A percentile compares a stretch with the other conserved stretches of the same genome.
Conservation (phyloP, 2,329 filamentous ascomycete genomes). For the Endothia cerciana region DNA sequence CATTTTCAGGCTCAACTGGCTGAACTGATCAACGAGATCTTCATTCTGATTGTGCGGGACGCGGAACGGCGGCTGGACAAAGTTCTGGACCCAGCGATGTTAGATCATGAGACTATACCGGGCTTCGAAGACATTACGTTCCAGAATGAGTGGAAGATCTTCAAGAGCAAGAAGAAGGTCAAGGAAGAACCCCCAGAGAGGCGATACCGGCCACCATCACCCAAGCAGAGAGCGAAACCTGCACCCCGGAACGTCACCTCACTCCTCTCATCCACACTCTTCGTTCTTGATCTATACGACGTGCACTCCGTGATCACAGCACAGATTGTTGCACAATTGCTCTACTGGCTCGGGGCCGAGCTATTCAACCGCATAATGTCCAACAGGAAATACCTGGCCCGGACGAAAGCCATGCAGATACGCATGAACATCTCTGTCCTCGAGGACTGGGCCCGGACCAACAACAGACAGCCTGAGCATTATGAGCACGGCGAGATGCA, state of each 20-base stretch:
- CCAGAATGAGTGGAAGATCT: slow-evolving; percentile 98
- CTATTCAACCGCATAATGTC: slow-evolving; percentile 98
- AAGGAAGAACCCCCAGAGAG: slow-evolving; percentile 92
- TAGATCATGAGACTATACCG: slow-evolving; percentile 97
- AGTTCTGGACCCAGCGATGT: slow-evolving; percentile 88
- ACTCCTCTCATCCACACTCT: slow-evolving; percentile 90
- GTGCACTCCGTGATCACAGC: slow-evolving; percentile 95
- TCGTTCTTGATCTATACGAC: slow-evolving; percentile 97
- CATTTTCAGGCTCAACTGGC: slow-evolving; percentile 93
- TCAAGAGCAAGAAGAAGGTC: slow-evolving; percentile 86
- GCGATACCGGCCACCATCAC: slow-evolving; percentile 87
- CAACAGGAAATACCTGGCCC: slow-evolving; percentile 88
- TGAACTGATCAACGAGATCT: slow-evolving; percentile 96
- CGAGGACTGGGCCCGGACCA: slow-evolving; percentile 93
- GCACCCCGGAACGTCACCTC: slow-evolving; percentile 96
- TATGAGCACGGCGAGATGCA: slow-evolving; percentile 90
- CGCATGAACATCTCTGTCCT: slow-evolving; percentile 96
- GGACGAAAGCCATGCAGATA: slow-evolving; percentile 99
- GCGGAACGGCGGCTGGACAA: slow-evolving; percentile 96
- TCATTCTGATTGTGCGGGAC: slow-evolving; percentile 94
- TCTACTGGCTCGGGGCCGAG: slow-evolving; percentile 96
- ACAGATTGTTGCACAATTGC: slow-evolving; percentile 87
- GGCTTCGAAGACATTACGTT: slow-evolving; percentile 97
- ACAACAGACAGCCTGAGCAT: slow-evolving; percentile 93
- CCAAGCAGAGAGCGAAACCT: slow-evolving; percentile 87